These are phyloP conservation scores for Eutypa lata DNA, from an alignment of 2,329 filamentous ascomycete species.

Conservation along the genomic window DNA sequence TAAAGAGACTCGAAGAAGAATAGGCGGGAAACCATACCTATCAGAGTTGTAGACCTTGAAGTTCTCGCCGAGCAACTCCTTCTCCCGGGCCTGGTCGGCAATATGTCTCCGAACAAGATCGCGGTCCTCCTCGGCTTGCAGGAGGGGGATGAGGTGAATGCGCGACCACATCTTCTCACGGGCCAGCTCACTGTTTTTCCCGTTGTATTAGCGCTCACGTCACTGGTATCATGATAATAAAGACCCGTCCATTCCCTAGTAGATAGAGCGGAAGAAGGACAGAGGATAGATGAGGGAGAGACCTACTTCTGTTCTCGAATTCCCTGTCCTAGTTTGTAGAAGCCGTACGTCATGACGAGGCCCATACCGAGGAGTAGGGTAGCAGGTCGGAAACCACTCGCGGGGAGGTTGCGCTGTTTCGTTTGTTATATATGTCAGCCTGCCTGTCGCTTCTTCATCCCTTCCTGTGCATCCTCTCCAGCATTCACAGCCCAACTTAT, in stretches of 20 bases:
- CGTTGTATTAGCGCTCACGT: too few relatives aligned
- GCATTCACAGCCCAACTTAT: too few relatives aligned
- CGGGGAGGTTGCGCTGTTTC: constrained; percentile 80
- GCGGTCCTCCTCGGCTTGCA: constrained; percentile 95
- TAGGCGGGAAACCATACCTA: constrained; percentile 54
- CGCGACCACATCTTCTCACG: constrained; percentile 98
- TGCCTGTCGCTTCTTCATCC: neutral
- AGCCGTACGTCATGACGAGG: constrained; percentile 81
- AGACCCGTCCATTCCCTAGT: too few relatives aligned
- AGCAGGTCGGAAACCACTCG: constrained; percentile 82
- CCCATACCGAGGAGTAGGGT: constrained; percentile 75
- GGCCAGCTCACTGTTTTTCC: constrained; percentile 69
- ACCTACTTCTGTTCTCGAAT: constrained; percentile 89
- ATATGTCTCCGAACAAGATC: constrained; percentile 85
- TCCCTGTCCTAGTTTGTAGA: constrained; percentile 80
- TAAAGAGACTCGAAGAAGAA: neutral
- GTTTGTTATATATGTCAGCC: constrained; percentile 12
- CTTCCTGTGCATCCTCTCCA: neutral
- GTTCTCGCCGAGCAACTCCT: constrained; percentile 82
- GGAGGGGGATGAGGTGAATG: constrained; percentile 87
- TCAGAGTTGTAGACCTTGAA: constrained; percentile 85
- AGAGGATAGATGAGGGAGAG: neutral
- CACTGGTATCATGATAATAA: too few relatives aligned
- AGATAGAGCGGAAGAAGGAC: too few relatives aligned
- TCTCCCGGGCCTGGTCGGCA: constrained; percentile 86